Conservation (phyloP, 1,284 basidiomycete genomes). For the Ustilago crameri region DNA sequence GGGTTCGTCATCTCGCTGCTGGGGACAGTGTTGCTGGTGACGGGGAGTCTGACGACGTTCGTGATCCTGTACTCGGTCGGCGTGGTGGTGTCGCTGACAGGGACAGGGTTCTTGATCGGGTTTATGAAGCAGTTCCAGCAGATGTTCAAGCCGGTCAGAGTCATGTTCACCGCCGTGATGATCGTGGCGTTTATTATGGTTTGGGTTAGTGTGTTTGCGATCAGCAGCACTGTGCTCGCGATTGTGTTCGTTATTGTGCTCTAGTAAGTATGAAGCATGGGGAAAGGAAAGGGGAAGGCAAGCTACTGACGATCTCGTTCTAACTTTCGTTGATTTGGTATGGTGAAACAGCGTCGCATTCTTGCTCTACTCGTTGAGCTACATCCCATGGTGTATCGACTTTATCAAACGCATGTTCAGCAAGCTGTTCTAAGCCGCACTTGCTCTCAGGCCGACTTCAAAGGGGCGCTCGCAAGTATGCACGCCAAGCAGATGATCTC, state of each 20-base stretch:
- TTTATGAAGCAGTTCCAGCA: constrained; percentile 68
- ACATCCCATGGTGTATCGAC: constrained; percentile 55
- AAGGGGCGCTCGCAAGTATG: no score
- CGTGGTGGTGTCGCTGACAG: constrained; percentile 82
- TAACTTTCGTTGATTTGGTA: neutral
- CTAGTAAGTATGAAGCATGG: constrained; percentile 41
- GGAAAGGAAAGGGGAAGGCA: neutral
- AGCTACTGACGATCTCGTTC: constrained; percentile 2
- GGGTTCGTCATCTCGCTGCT: constrained; percentile 76
- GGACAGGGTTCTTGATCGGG: constrained; percentile 68
- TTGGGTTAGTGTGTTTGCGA: constrained; percentile 62
- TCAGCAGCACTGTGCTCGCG: constrained; percentile 47
- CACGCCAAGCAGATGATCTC: no score
- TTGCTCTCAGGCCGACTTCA: neutral
- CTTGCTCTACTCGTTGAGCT: constrained; percentile 48
- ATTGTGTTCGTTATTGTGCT: constrained; percentile 60
- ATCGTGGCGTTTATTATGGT: constrained; percentile 70
- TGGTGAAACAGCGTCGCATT: constrained; percentile 35
- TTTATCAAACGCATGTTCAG: constrained; percentile 57
- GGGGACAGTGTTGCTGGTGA: constrained; percentile 81
- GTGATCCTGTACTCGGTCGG: constrained; percentile 86
- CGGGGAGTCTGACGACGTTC: constrained; percentile 79
- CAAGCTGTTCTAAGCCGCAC: constrained; percentile 41
- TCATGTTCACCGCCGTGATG: constrained; percentile 84
- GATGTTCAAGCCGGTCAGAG: constrained; percentile 93